Base-by-base conservation (phyloP, 805 yeast genomes). In the Nakazawaea siamensis region DNA sequence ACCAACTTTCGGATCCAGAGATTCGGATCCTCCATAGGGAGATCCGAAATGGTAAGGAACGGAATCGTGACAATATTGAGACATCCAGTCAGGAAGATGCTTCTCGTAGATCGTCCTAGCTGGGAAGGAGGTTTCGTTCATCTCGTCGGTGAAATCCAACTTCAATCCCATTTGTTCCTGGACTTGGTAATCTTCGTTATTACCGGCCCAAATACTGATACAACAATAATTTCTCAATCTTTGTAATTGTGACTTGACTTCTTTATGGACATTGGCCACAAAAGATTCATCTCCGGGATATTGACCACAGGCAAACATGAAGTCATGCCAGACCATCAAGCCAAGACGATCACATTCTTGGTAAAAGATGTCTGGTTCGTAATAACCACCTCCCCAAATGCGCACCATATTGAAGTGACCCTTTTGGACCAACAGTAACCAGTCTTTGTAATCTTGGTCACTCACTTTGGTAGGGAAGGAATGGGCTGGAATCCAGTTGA, bases 291-390 rank as follows among this genome's bases (percentile, higher is more conserved):
- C 55, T 4, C 58, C 67, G 3, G 76, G 76, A 40, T 71, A 71
- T 32, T 63, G 69, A 1, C 74, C 76, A 52, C 77, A 70, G 2
- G 72, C 76, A 55, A 71, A 70, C 74, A 70, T 64, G 46, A 70
- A 68, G 44, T 71, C 77, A 35, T 71, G 76, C 73, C 75, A 71
- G 7, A 71, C 64, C 44, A 71, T 29, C 9, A 71, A 35, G 3
- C 73, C 73, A 3, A 53, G 39, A 14, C 55, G 32, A 42, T 68
- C 73, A 48, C 73, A 68, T 38, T 55, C 59, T 18, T 56, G 51
- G 44, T 68, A 68, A 42, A 68, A 63, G 5, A 40, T 25, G 20
- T 66, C 70, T 18, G 43, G 47, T 40, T 68, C 73, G 41, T 62
- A 68, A 39, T 48, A 51, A 2, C 74, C 74, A 19, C 74, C 74